Evolutionary conservation across 2,329 filamentous ascomycete species (phyloP).

Genomic region (Sporothrix schenckii): DNA sequence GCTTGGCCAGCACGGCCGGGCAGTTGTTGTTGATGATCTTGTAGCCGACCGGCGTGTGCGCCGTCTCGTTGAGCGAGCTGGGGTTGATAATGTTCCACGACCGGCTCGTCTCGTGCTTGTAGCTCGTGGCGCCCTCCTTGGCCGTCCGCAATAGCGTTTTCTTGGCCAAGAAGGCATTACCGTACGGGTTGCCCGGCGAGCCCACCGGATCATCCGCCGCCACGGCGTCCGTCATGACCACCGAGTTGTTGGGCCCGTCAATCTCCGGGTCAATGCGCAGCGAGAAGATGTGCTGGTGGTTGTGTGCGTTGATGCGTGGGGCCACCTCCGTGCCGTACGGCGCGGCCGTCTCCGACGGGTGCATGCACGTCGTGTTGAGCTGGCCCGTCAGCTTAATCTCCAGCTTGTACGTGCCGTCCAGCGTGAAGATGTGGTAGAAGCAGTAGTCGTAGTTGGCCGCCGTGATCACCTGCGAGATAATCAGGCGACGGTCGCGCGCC

Average conservation of each 20-base stretch:
- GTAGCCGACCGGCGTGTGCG: slow-evolving; percentile 75
- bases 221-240: slow-evolving; percentile 80
- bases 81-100: slow-evolving; percentile 51
- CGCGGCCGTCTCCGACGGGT: slow-evolving; percentile 75
- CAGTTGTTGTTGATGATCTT: slow-evolving; percentile 89
- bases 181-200: slow-evolving; percentile 80
- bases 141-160: slow-evolving; percentile 78
- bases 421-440: slow-evolving; percentile 47
- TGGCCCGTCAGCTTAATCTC: slow-evolving; percentile 93
- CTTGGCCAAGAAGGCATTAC: slow-evolving; percentile 86
- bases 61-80: slow-evolving; percentile 63
- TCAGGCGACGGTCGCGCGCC: slow-evolving; percentile 80
- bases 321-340: slow-evolving; percentile 94
- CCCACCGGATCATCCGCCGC: slow-evolving; percentile 74
- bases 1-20: slow-evolving; percentile 75
- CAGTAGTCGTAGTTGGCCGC: slow-evolving; percentile 93
- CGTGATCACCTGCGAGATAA: slow-evolving; percentile 91
- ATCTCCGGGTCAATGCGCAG: slow-evolving; percentile 84
- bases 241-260: slow-evolving; percentile 74
- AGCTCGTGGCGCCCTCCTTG: slow-evolving; percentile 72
- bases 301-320: slow-evolving; percentile 88
- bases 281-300: slow-evolving; percentile 95
- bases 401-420: slow-evolving; percentile 87
- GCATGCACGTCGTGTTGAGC: slow-evolving; percentile 85
- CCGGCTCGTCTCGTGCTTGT: slow-evolving; percentile 75